Percentiles rank a stretch among this genome's conserved stretches.
Conservation (phyloP, 225 moss, liverwort and hornwort species). For the Ulota crispa region DNA sequence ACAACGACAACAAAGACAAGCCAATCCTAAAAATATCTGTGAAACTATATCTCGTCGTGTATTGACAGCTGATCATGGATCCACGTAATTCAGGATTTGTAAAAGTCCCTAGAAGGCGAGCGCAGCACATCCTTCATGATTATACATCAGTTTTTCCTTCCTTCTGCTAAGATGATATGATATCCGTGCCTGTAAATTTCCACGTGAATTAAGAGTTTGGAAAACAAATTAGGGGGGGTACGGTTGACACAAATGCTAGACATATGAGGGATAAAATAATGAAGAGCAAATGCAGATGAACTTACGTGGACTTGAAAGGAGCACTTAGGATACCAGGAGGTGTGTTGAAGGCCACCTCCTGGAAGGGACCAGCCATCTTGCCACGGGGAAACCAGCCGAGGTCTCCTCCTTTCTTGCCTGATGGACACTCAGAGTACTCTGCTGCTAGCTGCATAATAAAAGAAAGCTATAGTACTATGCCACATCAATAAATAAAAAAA, state of each 20-base stretch:
- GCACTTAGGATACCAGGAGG: constrained; percentile 76
- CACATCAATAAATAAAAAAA: background rate
- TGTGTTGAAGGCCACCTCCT: constrained; percentile 97
- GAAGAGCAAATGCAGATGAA: constrained; percentile 11
- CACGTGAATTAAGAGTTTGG: background rate
- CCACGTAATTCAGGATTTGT: constrained; percentile 1
- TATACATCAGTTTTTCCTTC: constrained; percentile 76
- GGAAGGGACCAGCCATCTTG: constrained; percentile 99
- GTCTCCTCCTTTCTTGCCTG: constrained; percentile 97
- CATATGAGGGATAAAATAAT: background rate
- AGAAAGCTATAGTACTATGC: background rate
- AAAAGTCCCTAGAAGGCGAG: constrained; percentile 1
- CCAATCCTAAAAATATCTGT: background rate
- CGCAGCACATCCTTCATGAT: background rate
- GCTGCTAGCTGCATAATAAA: constrained; percentile 68
- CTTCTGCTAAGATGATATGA: constrained; percentile 94
- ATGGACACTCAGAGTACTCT: constrained; percentile 97
- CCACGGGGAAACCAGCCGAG: constrained; percentile 99
- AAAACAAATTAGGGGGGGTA: background rate
- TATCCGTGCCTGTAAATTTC: constrained; percentile 81
- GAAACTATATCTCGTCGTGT: background rate
- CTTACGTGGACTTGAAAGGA: constrained; percentile 98
- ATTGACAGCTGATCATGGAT: constrained; percentile 5
- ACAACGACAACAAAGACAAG: constrained; percentile 18
- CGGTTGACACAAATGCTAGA: background rate